Conservation (phyloP, 495 filamentous ascomycete genomes). For the Penicillium simplicissimum region DNA sequence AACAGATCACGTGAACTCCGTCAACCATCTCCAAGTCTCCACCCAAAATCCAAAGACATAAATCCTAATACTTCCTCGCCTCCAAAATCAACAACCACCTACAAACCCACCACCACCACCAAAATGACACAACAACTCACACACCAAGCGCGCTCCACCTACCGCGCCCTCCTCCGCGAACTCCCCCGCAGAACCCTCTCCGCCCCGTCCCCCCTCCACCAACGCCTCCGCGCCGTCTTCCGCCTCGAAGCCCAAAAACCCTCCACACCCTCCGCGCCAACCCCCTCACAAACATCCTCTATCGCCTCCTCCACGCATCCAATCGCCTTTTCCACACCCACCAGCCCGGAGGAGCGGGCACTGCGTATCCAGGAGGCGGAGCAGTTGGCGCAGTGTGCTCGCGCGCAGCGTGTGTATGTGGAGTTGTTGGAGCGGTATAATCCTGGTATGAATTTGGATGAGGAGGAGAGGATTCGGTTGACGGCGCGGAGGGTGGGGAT, state of each 20-base stretch:
- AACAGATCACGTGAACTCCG: constrained; percentile 6
- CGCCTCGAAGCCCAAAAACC: constrained; percentile 25
- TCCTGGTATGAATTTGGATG: constrained; percentile 78
- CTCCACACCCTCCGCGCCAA: constrained; percentile 18
- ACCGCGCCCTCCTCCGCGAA: constrained; percentile 88
- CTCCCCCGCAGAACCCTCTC: constrained; percentile 68
- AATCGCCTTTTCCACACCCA: constrained; percentile 18
- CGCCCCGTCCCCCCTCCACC: constrained; percentile 59
- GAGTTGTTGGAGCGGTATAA: constrained; percentile 88
- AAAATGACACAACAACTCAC: constrained; percentile 29
- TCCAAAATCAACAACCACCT: constrained; percentile 9
- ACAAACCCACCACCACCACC: background rate
- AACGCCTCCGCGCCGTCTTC: constrained; percentile 56
- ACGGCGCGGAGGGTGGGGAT: constrained; percentile 87
- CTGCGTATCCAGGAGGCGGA: constrained; percentile 59
- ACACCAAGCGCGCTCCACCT: constrained; percentile 69
- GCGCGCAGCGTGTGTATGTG: constrained; percentile 79
- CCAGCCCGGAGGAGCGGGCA: constrained; percentile 14
- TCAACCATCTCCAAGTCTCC: background rate
- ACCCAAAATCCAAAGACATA: background rate
- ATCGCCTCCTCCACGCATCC: constrained; percentile 1
- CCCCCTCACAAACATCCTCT: constrained; percentile 15
- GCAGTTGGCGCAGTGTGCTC: constrained; percentile 76
- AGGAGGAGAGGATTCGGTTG: constrained; percentile 81
- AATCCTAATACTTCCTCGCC: background rate